Evolutionary conservation across 257 asterid species (phyloP).

Genomic region (Nicotiana tabacum): DNA sequence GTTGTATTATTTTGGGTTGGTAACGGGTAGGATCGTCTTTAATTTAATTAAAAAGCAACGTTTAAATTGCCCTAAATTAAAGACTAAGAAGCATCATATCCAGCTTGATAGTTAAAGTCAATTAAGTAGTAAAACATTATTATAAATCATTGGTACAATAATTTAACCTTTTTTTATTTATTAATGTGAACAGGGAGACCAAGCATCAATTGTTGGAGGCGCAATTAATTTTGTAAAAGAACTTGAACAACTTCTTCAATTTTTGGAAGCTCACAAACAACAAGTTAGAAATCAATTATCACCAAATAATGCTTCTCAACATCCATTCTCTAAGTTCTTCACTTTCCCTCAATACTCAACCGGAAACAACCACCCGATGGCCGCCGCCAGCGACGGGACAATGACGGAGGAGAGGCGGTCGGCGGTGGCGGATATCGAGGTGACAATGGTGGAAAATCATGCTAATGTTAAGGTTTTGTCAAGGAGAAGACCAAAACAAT

Average conservation of each 20-base stretch:
- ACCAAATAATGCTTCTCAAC: neutral
- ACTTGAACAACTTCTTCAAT: constrained; percentile 54
- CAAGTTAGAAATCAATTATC: constrained; percentile 5
- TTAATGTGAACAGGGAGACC: constrained; percentile 48
- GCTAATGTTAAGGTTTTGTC: constrained; percentile 49
- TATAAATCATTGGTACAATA: neutral
- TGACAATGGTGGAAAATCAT: constrained; percentile 54
- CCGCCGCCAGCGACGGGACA: neutral
- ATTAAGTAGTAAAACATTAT: neutral
- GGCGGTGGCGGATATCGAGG: constrained; percentile 54
- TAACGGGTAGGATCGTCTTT: neutral
- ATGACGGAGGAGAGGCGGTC: constrained; percentile 21
- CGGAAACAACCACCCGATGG: neutral
- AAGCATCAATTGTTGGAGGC: constrained; percentile 76
- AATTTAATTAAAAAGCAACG: neutral
- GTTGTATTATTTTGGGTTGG: neutral
- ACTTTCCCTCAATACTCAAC: constrained; percentile 32
- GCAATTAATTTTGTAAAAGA: constrained; percentile 59
- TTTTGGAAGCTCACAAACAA: constrained; percentile 37
- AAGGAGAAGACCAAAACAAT: constrained; percentile 40
- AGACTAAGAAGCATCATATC: neutral
- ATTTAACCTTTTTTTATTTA: neutral
- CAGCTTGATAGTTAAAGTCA: neutral
- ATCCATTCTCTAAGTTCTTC: constrained; percentile 19
- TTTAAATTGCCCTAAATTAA: neutral